These are phyloP conservation scores for Kluyveromyces wickerhamii DNA, from an alignment of 805 yeast genomes.

Conservation along the genomic window DNA sequence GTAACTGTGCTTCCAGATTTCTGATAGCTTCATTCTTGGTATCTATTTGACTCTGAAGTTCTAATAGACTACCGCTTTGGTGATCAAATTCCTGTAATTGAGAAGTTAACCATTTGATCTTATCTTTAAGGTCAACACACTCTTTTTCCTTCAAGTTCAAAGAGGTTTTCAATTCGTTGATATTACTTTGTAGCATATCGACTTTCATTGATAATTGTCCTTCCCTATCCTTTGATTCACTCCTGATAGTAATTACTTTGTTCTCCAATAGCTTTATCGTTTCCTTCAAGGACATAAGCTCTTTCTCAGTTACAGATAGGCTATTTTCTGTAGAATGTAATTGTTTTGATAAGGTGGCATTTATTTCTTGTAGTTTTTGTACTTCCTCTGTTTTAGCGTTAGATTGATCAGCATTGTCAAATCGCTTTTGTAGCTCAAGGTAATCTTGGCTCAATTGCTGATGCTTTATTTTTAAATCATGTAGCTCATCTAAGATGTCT, in stretches of 20 bases:
- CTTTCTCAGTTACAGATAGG: slow-evolving; percentile 7
- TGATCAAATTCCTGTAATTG: slow-evolving; percentile 16
- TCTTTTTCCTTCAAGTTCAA: slow-evolving; percentile 12
- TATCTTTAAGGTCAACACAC: slow-evolving; percentile 9
- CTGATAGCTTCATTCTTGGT: slow-evolving; percentile 8
- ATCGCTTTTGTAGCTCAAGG: slow-evolving; percentile 11
- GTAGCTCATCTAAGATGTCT: slow-evolving; percentile 18
- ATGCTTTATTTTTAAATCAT: slow-evolving; percentile 16
- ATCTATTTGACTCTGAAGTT: slow-evolving; percentile 7
- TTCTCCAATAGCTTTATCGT: slow-evolving; percentile 8
- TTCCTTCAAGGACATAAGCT: slow-evolving; percentile 8
- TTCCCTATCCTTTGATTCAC: slow-evolving; percentile 6
- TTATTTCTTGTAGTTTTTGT: slow-evolving; percentile 1
- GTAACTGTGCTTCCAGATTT: slow-evolving; percentile 6
- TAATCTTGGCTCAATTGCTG: slow-evolving; percentile 11
- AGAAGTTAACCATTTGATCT: slow-evolving; percentile 12
- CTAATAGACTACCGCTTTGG: slow-evolving; percentile 11
- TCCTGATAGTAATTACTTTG: slow-evolving; percentile 1
- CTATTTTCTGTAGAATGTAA: slow-evolving; percentile 7
- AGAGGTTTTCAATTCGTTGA: slow-evolving; percentile 10
- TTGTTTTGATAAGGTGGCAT: slow-evolving; percentile 7
- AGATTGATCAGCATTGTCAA: slow-evolving; percentile 10
- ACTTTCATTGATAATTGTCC: slow-evolving; percentile 10
- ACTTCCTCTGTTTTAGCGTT: slow-evolving; percentile 1
- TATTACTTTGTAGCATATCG: slow-evolving; percentile 10